These are phyloP conservation scores for Aspergillus saccharolyticus DNA, from an alignment of 495 filamentous ascomycete genomes.

Conservation along the genomic window DNA sequence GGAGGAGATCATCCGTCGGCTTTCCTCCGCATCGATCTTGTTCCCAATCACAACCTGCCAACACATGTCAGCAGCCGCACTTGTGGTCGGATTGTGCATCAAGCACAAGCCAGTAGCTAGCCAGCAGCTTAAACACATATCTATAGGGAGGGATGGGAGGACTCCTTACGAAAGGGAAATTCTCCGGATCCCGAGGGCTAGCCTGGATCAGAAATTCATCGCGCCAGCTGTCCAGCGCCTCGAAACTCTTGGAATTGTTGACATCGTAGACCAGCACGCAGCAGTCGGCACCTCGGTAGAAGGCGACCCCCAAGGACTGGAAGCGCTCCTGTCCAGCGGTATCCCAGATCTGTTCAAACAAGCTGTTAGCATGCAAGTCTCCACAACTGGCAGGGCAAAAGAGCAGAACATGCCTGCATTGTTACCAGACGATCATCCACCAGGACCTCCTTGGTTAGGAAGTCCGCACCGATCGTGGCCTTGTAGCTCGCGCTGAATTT, in stretches of 20 bases:
- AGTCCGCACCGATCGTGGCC: conserved; percentile 97
- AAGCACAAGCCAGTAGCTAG: neutral
- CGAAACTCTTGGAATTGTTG: conserved; percentile 98
- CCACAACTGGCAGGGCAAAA: neutral
- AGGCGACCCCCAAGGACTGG: conserved; percentile 94
- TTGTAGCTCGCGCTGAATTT: conserved; percentile 99
- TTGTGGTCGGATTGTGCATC: no score
- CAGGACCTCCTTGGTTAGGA: conserved; percentile 95
- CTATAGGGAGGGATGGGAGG: conserved; percentile 12
- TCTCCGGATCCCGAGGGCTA: conserved; percentile 92
- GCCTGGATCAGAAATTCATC: conserved; percentile 99
- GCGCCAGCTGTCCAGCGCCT: conserved; percentile 95
- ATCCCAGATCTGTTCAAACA: conserved; percentile 81
- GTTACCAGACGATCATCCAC: conserved; percentile 96
- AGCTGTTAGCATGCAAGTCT: conserved; percentile 17
- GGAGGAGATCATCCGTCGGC: conserved; percentile 90
- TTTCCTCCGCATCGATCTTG: conserved; percentile 98
- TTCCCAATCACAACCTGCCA: conserved; percentile 85
- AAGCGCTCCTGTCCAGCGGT: conserved; percentile 97
- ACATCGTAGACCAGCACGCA: conserved; percentile 98
- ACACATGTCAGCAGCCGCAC: neutral
- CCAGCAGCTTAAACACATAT: neutral
- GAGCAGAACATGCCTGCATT: conserved; percentile 77
- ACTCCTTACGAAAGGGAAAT: conserved; percentile 95
- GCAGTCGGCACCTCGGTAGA: conserved; percentile 97